These are phyloP conservation scores for Orychophragmus violaceus DNA, from an alignment of 345 rosid species.

Conservation along the genomic window DNA sequence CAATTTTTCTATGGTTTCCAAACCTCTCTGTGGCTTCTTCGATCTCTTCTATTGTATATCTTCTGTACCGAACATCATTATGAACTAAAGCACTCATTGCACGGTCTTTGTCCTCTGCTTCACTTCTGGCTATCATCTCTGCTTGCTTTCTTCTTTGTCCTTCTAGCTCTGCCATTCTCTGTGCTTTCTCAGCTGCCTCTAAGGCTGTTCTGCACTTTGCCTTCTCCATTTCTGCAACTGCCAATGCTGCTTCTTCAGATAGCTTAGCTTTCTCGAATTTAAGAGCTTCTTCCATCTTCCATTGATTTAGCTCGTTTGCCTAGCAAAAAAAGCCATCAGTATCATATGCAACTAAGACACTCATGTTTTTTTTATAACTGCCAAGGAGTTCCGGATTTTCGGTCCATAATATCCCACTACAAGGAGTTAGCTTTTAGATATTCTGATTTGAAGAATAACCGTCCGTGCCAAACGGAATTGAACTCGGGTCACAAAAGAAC, in stretches of 20 bases:
- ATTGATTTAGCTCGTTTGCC: conserved; percentile 64
- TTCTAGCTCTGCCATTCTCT: conserved; percentile 62
- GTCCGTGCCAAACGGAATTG: no score
- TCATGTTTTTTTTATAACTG: background rate
- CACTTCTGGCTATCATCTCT: conserved; percentile 54
- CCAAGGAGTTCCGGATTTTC: no score
- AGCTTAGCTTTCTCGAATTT: conserved; percentile 55
- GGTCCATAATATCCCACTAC: no score
- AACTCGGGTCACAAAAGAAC: no score
- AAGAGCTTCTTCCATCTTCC: conserved; percentile 63
- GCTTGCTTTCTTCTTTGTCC: conserved; percentile 57
- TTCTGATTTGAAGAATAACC: no score
- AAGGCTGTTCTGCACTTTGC: conserved; percentile 65
- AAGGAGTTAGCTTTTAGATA: no score
- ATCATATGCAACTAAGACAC: background rate
- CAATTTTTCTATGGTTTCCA: conserved; percentile 47
- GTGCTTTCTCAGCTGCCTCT: conserved; percentile 77
- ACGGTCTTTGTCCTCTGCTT: conserved; percentile 56
- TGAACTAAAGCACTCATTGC: conserved; percentile 55
- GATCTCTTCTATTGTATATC: conserved; percentile 62
- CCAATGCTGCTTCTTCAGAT: conserved; percentile 75
- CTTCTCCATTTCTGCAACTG: conserved; percentile 73
- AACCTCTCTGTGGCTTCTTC: conserved; percentile 65
- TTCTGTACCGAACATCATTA: conserved; percentile 57
- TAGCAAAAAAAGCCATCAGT: conserved; percentile 9